phyloP scores from a whole-genome alignment of 1,284 basidiomycete genomes.

The Pholiota adiposa region DNA sequence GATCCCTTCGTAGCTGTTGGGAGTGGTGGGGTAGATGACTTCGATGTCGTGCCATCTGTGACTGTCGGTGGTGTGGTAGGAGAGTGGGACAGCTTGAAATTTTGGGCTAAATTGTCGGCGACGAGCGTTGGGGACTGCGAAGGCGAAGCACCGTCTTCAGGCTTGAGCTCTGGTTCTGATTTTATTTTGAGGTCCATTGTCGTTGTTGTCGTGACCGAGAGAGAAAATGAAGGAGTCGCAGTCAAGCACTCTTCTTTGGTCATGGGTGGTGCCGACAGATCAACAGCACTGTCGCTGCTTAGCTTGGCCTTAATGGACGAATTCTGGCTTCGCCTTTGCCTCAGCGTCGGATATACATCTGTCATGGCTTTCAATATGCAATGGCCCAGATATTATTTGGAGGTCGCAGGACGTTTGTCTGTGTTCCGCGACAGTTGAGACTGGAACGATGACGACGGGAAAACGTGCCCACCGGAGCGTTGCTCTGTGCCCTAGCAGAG shows the following conservation, averaged over 20 bases:
- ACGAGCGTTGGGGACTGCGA: constrained; percentile 39
- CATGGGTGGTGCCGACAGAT: constrained; percentile 34
- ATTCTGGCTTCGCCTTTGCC: constrained; percentile 28
- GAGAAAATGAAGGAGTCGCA: constrained; percentile 28
- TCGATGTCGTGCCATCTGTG: constrained; percentile 34
- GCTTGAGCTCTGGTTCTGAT: constrained; percentile 28
- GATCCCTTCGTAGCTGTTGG: constrained; percentile 27
- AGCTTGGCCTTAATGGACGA: constrained; percentile 27
- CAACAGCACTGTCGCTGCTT: constrained; percentile 25
- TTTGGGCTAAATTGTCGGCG: constrained; percentile 32
- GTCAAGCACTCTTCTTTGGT: constrained; percentile 35
- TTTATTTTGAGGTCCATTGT: constrained; percentile 33
- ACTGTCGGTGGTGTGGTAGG: constrained; percentile 33
- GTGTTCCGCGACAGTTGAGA: constrained; percentile 12
- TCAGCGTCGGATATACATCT: constrained; percentile 25
- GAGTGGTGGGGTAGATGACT: constrained; percentile 39
- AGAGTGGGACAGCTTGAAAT: constrained; percentile 36
- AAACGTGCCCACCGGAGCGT: constrained; percentile 11
- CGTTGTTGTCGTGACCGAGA: constrained; percentile 24
- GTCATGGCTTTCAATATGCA: constrained; percentile 25
- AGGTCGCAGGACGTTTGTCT: background rate
- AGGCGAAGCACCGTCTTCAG: constrained; percentile 31
- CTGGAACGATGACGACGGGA: constrained; percentile 7
- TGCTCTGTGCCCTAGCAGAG: constrained; percentile 15
- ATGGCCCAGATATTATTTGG: background rate